These are phyloP conservation scores for Zygoascus hellenicus DNA, from an alignment of 1,139 yeast genomes.

Conservation along the genomic window DNA sequence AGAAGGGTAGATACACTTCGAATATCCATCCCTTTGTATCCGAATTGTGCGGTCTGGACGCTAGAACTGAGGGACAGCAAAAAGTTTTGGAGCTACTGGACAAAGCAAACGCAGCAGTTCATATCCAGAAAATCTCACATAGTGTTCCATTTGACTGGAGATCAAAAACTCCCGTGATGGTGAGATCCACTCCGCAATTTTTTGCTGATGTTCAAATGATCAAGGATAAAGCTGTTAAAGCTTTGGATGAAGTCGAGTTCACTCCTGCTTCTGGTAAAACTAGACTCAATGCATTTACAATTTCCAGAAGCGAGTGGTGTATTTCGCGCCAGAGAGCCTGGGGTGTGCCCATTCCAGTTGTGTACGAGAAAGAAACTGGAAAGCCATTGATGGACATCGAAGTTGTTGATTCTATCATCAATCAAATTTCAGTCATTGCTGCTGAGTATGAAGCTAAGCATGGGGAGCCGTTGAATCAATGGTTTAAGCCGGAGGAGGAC, in stretches of 20 bases:
- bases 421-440: constrained; percentile 40
- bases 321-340: constrained; percentile 94
- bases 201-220: constrained; percentile 80
- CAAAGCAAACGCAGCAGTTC: constrained; percentile 44
- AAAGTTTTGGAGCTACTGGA: constrained; percentile 43
- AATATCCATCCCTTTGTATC: constrained; percentile 25
- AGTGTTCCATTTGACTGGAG: constrained; percentile 98
- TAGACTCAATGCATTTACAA: constrained; percentile 66
- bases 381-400: constrained; percentile 52
- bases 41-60: constrained; percentile 52
- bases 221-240: constrained; percentile 53
- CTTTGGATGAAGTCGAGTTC: constrained; percentile 60
- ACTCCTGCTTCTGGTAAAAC: constrained; percentile 67
- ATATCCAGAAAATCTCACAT: constrained; percentile 54
- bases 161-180: constrained; percentile 89
- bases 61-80: constrained; percentile 53
- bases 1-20: constrained; percentile 53
- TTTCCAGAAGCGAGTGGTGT: constrained; percentile 91
- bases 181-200: constrained; percentile 96
- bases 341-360: constrained; percentile 97
- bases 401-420: constrained; percentile 50
- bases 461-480: constrained; percentile 29
- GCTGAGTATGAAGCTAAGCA: neutral
- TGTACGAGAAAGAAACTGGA: constrained; percentile 55
- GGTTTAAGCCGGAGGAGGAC: constrained; percentile 56